These are phyloP conservation scores for Ogataea populi-albae DNA, from an alignment of 805 yeast genomes.

Conservation along the genomic window DNA sequence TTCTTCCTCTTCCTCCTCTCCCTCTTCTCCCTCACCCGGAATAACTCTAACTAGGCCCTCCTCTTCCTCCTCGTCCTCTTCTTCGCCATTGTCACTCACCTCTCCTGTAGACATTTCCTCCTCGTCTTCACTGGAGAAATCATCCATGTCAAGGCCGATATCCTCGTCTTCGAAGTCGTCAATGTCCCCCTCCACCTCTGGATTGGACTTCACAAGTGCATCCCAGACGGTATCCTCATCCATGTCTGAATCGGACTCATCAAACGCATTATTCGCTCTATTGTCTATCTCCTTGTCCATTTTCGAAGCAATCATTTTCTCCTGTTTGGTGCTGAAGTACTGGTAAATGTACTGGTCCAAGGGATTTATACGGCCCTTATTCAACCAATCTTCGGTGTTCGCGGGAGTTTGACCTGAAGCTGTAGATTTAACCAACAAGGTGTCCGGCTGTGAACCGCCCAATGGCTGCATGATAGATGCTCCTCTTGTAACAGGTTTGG, in stretches of 20 bases:
- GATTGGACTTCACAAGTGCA: constrained; percentile 56
- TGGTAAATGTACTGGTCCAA: constrained; percentile 88
- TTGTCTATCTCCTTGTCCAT: constrained; percentile 44
- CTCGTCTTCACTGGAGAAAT: constrained; percentile 31
- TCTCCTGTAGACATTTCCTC: constrained; percentile 26
- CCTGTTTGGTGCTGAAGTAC: constrained; percentile 68
- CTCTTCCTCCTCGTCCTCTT: constrained; percentile 30
- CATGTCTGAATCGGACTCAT: constrained; percentile 40
- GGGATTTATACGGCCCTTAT: constrained; percentile 68
- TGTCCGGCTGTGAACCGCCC: constrained; percentile 77
- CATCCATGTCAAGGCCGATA: constrained; percentile 38
- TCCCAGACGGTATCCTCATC: constrained; percentile 58
- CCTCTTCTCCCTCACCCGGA: constrained; percentile 35
- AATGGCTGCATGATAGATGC: constrained; percentile 96
- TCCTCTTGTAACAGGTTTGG: constrained; percentile 71
- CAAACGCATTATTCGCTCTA: constrained; percentile 43
- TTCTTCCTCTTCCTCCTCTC: constrained; percentile 28
- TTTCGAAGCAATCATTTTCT: constrained; percentile 33
- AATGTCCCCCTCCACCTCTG: constrained; percentile 52
- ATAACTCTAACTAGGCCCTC: constrained; percentile 20
- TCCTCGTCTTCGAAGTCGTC: constrained; percentile 36
- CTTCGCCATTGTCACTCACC: constrained; percentile 26
- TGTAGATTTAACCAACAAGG: constrained; percentile 66
- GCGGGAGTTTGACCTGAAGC: constrained; percentile 51
- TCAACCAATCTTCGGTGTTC: constrained; percentile 82